These are phyloP conservation scores for Tagetes erecta DNA, from an alignment of 129 eudicot genomes.

Conservation along the genomic window DNA sequence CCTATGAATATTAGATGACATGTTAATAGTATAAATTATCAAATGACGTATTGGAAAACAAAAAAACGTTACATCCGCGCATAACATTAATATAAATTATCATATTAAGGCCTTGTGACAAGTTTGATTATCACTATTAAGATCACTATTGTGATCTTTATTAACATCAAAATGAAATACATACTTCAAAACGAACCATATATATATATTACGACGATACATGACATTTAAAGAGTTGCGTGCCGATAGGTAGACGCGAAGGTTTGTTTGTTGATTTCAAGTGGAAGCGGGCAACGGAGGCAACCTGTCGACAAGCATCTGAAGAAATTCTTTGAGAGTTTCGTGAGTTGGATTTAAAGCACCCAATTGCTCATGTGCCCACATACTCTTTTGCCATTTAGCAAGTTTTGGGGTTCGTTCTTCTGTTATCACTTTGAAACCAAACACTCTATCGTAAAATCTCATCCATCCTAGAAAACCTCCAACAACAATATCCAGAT, in stretches of 20 bases:
- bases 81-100: too few relatives aligned
- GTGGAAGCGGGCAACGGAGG: not conserved
- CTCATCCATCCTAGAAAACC: not conserved
- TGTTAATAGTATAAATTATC: too few relatives aligned
- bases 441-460: not conserved
- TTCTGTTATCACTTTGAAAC: slow-evolving; percentile 33
- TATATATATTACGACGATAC: not conserved
- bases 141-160: not conserved
- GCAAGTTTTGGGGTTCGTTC: slow-evolving; percentile 30
- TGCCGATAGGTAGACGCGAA: not conserved
- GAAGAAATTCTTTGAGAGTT: not conserved
- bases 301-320: not conserved
- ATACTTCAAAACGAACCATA: not conserved
- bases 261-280: not conserved
- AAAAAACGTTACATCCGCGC: too few relatives aligned
- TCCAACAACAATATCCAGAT: not conserved
- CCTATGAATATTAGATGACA: too few relatives aligned
- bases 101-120: too few relatives aligned
- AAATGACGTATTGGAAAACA: too few relatives aligned
- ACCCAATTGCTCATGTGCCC: slow-evolving; percentile 23
- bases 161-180: not conserved
- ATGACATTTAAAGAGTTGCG: not conserved
- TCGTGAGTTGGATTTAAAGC: slow-evolving; percentile 7
- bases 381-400: slow-evolving; percentile 37
- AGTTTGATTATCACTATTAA: not conserved